phyloP scores from a whole-genome alignment of 129 eudicot genomes.

The Tagetes erecta region DNA sequence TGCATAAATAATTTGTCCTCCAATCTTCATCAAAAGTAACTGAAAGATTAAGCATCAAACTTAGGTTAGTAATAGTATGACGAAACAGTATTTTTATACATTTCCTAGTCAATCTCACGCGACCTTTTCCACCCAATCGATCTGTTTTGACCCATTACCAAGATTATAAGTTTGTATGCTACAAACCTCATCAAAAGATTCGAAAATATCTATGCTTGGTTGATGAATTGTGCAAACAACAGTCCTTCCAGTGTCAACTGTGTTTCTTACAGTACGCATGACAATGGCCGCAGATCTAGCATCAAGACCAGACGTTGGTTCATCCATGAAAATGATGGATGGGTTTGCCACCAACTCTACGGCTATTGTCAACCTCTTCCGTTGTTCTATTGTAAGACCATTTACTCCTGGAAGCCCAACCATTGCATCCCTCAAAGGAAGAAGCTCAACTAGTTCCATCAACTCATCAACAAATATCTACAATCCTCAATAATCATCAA shows the following conservation, averaged over 20 bases:
- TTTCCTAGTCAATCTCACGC: background rate
- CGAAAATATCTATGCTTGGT: constrained; percentile 77
- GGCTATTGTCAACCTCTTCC: constrained; percentile 81
- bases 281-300: constrained; percentile 87
- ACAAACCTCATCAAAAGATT: constrained; percentile 82
- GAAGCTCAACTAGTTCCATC: constrained; percentile 69
- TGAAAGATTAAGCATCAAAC: constrained; percentile 7
- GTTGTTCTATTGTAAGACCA: constrained; percentile 85
- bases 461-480: constrained; percentile 70
- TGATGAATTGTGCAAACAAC: constrained; percentile 86
- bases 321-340: constrained; percentile 84
- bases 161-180: background rate
- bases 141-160: background rate
- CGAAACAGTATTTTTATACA: background rate
- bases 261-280: constrained; percentile 72
- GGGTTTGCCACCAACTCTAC: constrained; percentile 87
- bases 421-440: constrained; percentile 54
- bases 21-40: constrained; percentile 33
- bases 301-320: constrained; percentile 83
- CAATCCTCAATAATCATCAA: background rate
- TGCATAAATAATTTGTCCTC: constrained; percentile 41
- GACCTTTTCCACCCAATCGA: background rate
- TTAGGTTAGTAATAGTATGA: background rate
- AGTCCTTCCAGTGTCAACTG: constrained; percentile 73
- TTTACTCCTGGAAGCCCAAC: constrained; percentile 77